Evolutionary conservation across 1,284 basidiomycete genomes (phyloP).

Genomic region (Melampsora occidentalis): DNA sequence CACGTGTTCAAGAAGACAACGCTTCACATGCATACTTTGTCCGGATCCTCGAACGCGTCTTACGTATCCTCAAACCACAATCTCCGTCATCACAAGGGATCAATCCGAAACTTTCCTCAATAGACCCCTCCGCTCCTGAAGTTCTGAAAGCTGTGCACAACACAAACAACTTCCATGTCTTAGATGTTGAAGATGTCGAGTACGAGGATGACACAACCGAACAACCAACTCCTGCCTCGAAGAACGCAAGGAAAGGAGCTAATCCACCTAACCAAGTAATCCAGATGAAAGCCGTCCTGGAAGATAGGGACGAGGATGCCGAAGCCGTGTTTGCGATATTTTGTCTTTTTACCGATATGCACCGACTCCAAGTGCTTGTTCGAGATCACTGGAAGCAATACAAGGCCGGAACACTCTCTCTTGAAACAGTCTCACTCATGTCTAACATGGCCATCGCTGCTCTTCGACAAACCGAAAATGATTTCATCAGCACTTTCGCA

Average conservation of each 20-base stretch:
- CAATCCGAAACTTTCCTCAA: background rate
- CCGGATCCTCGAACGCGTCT: background rate
- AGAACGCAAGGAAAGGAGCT: background rate
- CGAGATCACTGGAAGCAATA: conserved; percentile 1
- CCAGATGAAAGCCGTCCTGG: background rate
- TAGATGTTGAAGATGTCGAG: background rate
- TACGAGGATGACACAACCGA: background rate
- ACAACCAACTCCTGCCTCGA: background rate
- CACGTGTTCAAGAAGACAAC: background rate
- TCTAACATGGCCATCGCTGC: background rate
- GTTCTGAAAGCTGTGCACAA: background rate
- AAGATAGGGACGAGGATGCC: background rate
- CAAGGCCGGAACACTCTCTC: background rate
- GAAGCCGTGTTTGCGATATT: background rate
- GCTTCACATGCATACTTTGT: background rate
- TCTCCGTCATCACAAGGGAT: background rate
- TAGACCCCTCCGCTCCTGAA: background rate
- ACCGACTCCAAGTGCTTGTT: background rate
- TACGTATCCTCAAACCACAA: background rate
- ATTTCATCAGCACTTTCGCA: conserved; percentile 1
- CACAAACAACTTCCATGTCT: background rate
- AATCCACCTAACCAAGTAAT: background rate
- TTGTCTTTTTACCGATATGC: conserved; percentile 1
- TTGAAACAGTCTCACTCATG: background rate
- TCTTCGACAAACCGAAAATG: conserved; percentile 1